Base-by-base conservation (phyloP, 495 filamentous ascomycete genomes). In the Acidiella bohemica region DNA sequence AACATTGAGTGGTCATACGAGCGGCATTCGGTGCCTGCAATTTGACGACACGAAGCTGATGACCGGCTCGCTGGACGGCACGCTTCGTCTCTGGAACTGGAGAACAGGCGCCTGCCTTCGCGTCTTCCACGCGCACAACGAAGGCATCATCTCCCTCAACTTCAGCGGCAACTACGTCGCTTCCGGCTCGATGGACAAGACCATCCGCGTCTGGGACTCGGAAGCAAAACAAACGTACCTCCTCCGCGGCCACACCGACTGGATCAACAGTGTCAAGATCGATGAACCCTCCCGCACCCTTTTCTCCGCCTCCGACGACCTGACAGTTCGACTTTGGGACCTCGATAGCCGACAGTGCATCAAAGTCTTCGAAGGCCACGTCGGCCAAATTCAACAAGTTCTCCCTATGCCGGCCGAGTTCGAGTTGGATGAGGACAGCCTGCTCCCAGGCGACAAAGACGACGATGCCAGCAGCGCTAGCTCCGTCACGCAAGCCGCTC, bases 41-140 rank as follows among this genome's bases (percentile, higher is more conserved):
- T 95, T 95, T 54, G 87, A 96, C 51, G 83, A 94, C 35, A 79
- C 71, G 36, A 88, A 88, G 58, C 68, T 94, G 35, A 85, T 93
- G 55, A 88, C 80, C 26, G 86, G 83, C 17, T 78, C 77, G 47
- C 60, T 93, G 34, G 86, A 94, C 54, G 60, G 70, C 39, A 92
- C 74, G 13, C 61, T 99, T 40, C 82, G 81, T 56, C 73, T 96
- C 21, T 99, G 90, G 92, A 93, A 96, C 50, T 96, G 87, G 85
- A 71, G 80, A 28, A 95, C 86, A 0, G 90, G 90, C 30, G 75
- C 83, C 51, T 92, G 82, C 53, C 70, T 94, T 30, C 81, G 79
- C 11, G 93, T 77, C 1, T 76, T 86, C 25, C 70, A 68, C 7
- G 90, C 77, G 4, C 90, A 96, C 54, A 72, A 67, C 7, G 77